phyloP scores from a whole-genome alignment of 148 eudicot species.

The Dianthus caryophyllus region DNA sequence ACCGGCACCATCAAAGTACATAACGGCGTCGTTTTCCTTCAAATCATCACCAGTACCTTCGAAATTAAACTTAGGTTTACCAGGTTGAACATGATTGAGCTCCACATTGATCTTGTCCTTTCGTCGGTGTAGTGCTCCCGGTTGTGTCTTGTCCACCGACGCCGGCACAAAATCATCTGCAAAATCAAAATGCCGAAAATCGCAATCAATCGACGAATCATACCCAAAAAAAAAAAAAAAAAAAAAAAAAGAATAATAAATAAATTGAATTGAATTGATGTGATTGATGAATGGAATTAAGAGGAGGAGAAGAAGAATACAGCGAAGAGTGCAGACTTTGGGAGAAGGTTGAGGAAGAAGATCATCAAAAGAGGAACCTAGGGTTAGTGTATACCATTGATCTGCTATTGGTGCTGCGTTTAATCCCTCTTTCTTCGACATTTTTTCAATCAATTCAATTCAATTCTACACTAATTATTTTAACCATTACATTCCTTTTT shows the following conservation, averaged over 20 bases:
- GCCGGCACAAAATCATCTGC: constrained; percentile 97
- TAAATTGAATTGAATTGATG: neutral
- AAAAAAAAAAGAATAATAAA: too few species aligned
- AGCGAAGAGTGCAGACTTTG: constrained; percentile 87
- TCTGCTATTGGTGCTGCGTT: constrained; percentile 65
- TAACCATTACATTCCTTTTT: neutral
- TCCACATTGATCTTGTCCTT: constrained; percentile 82
- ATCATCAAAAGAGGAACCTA: constrained; percentile 86
- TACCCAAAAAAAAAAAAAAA: too few species aligned
- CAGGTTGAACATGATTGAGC: constrained; percentile 66
- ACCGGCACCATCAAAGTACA: constrained; percentile 72
- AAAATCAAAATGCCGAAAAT: neutral
- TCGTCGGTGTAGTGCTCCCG: constrained; percentile 61
- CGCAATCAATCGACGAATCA: too few species aligned
- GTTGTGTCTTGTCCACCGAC: constrained; percentile 81
- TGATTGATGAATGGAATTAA: neutral
- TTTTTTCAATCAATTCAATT: neutral
- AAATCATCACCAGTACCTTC: constrained; percentile 82
- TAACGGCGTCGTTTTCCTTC: constrained; percentile 87
- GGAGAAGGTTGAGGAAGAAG: constrained; percentile 51
- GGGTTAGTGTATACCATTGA: constrained; percentile 73
- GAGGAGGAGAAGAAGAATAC: constrained; percentile 25
- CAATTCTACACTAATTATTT: neutral
- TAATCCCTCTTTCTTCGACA: constrained; percentile 46
- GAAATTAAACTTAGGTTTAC: constrained; percentile 73